Base-by-base conservation (phyloP, 805 yeast genomes). In the Kurtzmaniella fragi region DNA sequence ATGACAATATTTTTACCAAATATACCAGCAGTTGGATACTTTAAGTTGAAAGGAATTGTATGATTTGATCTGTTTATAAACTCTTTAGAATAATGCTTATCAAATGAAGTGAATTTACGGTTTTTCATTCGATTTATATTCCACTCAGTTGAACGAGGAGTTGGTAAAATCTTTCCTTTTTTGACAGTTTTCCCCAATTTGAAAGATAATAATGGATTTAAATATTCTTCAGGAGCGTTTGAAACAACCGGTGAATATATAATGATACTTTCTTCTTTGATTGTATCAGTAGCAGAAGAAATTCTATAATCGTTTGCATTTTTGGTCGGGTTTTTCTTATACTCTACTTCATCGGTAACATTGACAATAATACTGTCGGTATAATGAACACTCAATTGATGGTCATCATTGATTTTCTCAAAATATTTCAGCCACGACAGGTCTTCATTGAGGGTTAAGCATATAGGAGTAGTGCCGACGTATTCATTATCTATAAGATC, bases 1-100 rank as follows among this genome's bases (percentile, higher is more conserved):
- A 81, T 63, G 4, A 84, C 71, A 14, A 83, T 53, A 46, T 80
- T 82, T 42, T 80, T 78, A 4, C 89, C 90, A 52, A 82, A 83
- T 10, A 70, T 53, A 1, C 79, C 86, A 16, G 83, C 78, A 0
- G 77, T 69, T 2, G 89, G 85, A 46, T 65, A 73, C 16, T 63
- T 56, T 37, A 82, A 58, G 28, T 71, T 67, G 41, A 55, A 64
- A 1, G 83, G 83, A 6, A 72, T 60, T 8, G 62, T 65, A 15
- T 48, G 47, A 17, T 38, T 46, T 23, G 41, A 42, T 6, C 30
- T 15, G n/a, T 4, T 11, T 14, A 14, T 17, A 14, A 14, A 6
- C 6, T 30, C 15, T 27, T 33, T 25, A n/a, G n/a, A n/a, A n/a
- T n/a, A n/a, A n/a, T n/a, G n/a, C n/a, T n/a, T n/a, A n/a, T n/a